A percentile compares a stretch with the other conserved stretches of the same genome.
phyloP scores from a whole-genome alignment of 164 flowering plant genomes.

The Stephania cephalantha region DNA sequence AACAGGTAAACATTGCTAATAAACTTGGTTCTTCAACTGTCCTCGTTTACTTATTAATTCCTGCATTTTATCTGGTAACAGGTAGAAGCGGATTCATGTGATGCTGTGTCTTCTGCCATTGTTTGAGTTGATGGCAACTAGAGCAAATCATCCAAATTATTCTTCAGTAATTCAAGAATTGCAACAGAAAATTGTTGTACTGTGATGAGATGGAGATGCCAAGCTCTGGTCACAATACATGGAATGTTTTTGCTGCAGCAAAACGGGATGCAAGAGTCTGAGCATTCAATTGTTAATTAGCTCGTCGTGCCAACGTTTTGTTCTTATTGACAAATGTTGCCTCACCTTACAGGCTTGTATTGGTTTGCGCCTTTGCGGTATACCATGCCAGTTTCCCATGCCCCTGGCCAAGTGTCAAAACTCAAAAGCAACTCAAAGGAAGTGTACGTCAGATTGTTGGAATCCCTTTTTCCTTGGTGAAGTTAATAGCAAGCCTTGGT shows the following conservation, averaged over 20 bases:
- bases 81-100: conserved; percentile 66
- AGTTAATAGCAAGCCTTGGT: not conserved
- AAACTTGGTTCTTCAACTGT: not conserved
- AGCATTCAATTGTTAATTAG: not conserved
- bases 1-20: conserved; percentile 37
- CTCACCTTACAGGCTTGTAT: no score
- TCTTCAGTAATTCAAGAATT: not conserved
- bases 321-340: not conserved
- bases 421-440: no score
- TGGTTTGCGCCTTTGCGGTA: no score
- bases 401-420: no score
- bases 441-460: no score
- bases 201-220: not conserved
- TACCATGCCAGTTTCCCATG: no score
- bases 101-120: conserved; percentile 38
- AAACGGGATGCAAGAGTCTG: not conserved
- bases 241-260: not conserved
- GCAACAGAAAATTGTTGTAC: not conserved
- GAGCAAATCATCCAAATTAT: not conserved
- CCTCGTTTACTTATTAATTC: not conserved
- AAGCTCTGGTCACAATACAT: not conserved
- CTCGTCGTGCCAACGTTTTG: not conserved
- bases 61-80: conserved; percentile 21
- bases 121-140: not conserved
- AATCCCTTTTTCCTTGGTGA: not conserved